Evolutionary conservation across 805 yeast species (phyloP).

Genomic region (Jamesozyma gamospora): DNA sequence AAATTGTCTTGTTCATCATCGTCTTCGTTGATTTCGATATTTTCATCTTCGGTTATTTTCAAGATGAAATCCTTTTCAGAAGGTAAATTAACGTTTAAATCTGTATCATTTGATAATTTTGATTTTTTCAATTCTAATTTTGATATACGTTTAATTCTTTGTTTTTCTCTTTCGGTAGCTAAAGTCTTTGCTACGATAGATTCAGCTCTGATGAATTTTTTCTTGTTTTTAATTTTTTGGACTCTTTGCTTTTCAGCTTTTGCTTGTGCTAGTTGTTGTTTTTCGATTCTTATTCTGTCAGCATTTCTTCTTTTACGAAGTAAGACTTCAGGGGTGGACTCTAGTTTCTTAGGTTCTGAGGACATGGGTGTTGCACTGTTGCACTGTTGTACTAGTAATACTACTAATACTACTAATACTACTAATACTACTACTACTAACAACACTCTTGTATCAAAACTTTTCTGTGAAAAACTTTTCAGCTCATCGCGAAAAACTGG

Average conservation of each 20-base stretch:
- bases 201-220: conserved; percentile 65
- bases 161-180: conserved; percentile 56
- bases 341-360: conserved; percentile 5
- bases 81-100: conserved; percentile 13
- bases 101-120: conserved; percentile 5
- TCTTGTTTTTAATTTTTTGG: conserved; percentile 35
- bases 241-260: conserved; percentile 38
- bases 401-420: too few relatives aligned
- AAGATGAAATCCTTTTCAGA: conserved; percentile 29
- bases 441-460: too few relatives aligned
- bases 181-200: conserved; percentile 55
- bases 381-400: too few relatives aligned
- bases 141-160: conserved; percentile 55
- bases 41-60: conserved; percentile 21
- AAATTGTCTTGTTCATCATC: conserved; percentile 17
- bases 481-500: too few relatives aligned
- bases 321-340: conserved; percentile 68
- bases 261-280: conserved; percentile 53
- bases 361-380: neutral
- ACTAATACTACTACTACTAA: too few relatives aligned
- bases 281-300: conserved; percentile 61
- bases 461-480: too few relatives aligned
- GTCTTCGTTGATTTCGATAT: conserved; percentile 2
- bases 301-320: conserved; percentile 71
- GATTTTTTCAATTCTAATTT: conserved; percentile 38